Evolutionary conservation across 2,329 filamentous ascomycete genomes (phyloP).

Genomic region (Pseudogymnoascus sp.): DNA sequence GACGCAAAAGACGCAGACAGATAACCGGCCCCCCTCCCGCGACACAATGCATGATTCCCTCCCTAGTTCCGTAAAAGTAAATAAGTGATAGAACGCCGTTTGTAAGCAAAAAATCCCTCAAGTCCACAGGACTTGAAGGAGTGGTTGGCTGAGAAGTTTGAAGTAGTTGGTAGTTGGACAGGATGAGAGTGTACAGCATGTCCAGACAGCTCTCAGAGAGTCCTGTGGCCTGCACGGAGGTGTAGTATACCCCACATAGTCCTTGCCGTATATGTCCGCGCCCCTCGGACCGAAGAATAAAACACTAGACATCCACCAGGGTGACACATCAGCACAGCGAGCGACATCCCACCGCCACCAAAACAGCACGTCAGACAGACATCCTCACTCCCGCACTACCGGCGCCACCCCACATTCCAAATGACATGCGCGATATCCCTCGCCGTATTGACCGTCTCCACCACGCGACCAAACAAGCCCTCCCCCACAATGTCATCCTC

Average conservation of each 20-base stretch:
- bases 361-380: background rate
- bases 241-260: background rate
- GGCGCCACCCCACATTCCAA: constrained; percentile 60
- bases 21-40: background rate
- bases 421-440: constrained; percentile 64
- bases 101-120: background rate
- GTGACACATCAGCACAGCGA: no score
- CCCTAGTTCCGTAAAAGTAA: background rate
- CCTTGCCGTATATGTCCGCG: background rate
- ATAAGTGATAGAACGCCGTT: background rate
- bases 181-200: background rate
- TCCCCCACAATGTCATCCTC: constrained; percentile 54
- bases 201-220: background rate
- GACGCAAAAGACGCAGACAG: background rate
- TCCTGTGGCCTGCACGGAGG: background rate
- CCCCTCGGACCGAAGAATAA: background rate
- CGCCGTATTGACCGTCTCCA: constrained; percentile 51
- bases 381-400: background rate
- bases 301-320: background rate
- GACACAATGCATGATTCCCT: background rate
- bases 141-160: background rate
- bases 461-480: constrained; percentile 36
- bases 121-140: background rate
- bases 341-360: no score
- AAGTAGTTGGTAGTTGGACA: background rate